Base-by-base conservation (phyloP, 352 stramenopile genomes). In the Phytophthora syringae region DNA sequence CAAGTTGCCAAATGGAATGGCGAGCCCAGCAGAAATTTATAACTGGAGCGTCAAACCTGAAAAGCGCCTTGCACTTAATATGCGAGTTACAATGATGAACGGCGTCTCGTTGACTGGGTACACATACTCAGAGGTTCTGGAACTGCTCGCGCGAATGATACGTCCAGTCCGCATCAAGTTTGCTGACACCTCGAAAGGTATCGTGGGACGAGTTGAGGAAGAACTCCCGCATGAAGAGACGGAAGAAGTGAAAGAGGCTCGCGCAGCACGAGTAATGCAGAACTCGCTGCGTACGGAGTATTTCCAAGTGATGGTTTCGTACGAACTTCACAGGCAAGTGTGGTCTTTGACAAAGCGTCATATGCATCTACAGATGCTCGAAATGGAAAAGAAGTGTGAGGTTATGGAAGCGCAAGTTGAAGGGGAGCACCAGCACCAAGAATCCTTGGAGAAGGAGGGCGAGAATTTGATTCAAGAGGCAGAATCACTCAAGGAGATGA, bases 1-100 rank as follows among this genome's bases (percentile, higher is more conserved):
- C 67, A 94, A 94, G 80, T 62, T 95, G 12, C 74, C 78, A 16
- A 94, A 87, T 40, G 88, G 88, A 21, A 82, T 93, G 71, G 82
- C 88, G 34, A 93, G 84, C 68, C 88, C 88, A 40, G 88, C 88
- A 6, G 88, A 95, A 70, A 92, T 95, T 59, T 96, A 96, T 76
- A 96, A 96, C 66, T 96, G 88, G 88, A 89, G 88, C 63, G 85
- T 94, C 49, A 96, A 96, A 48, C 86, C 88, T 21, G 88, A 94
- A 64, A 92, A 93, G 83, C 86, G 86, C 32, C 72, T 96, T 48
- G 67, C 82, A 25, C 60, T 90, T 21, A 89, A 88, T 30, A 94
- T 96, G 82, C 79, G 88, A 20, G 88, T 96, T 74, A 92, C 86
- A 0, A 82, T 82, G 52, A 93, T 96, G 74, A 88, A 92, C 59